phyloP scores from a whole-genome alignment of 2,329 filamentous ascomycete species.

The Phaeomoniella chlamydospora region DNA sequence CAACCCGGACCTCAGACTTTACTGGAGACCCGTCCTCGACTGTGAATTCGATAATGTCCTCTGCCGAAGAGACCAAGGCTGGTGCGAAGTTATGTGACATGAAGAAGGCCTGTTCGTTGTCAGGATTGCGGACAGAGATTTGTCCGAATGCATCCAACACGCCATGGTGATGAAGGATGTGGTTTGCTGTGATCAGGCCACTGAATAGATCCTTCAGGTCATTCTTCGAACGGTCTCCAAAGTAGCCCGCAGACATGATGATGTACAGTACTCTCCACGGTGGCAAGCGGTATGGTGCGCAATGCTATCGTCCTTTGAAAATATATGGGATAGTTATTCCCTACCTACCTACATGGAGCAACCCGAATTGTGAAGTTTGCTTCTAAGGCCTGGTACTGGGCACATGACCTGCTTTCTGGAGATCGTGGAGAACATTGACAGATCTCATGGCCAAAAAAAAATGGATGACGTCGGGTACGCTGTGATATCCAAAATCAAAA shows the following conservation, averaged over 20 bases:
- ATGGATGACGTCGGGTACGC: no score
- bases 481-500: no score
- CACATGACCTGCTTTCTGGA: no score
- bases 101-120: slow-evolving; percentile 29
- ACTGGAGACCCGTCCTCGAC: slow-evolving; percentile 27
- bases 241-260: slow-evolving; percentile 1
- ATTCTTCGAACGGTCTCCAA: not conserved
- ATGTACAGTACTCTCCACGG: not conserved
- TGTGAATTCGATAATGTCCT: slow-evolving; percentile 33
- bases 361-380: no score
- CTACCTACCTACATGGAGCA: no score
- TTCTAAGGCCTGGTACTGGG: no score
- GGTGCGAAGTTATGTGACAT: slow-evolving; percentile 34
- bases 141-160: slow-evolving; percentile 42
- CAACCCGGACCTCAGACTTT: slow-evolving; percentile 20
- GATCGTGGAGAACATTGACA: no score
- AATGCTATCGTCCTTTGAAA: no score
- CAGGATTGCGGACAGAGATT: slow-evolving; percentile 36
- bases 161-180: slow-evolving; percentile 36
- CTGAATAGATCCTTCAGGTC: not conserved
- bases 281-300: no score
- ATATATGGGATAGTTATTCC: no score
- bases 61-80: slow-evolving; percentile 26
- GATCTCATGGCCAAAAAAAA: no score
- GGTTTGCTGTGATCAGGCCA: slow-evolving; percentile 29